Conservation (phyloP, 108 stramenopile species). For the Nannochloropsis granulata region DNA sequence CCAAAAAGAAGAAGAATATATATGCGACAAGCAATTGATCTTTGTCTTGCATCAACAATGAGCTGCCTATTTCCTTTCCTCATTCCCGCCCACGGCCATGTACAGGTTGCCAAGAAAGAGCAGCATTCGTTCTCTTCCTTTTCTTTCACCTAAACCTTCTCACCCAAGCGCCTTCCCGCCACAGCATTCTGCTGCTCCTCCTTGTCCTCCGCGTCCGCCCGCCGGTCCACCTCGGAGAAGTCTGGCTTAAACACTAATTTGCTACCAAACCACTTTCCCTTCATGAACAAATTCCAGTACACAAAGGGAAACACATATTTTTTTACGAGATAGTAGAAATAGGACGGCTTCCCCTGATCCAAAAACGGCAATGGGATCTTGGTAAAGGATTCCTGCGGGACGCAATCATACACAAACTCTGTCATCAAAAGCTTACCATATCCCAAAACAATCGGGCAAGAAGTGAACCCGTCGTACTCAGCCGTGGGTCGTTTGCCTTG, state of each 20-base stretch:
- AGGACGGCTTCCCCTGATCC: neutral
- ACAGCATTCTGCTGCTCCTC: neutral
- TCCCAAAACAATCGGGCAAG: slow-evolving; percentile 30
- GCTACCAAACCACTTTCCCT: neutral
- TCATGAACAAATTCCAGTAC: neutral
- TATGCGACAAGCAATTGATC: neutral
- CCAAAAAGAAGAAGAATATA: neutral
- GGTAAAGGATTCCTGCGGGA: slow-evolving; percentile 32
- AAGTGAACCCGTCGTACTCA: slow-evolving; percentile 31
- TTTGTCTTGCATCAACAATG: neutral
- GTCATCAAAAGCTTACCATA: slow-evolving; percentile 23
- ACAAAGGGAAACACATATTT: neutral
- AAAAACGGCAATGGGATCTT: slow-evolving; percentile 20
- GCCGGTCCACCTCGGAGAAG: neutral
- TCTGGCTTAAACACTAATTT: neutral
- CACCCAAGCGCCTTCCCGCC: neutral
- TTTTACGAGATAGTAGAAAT: neutral
- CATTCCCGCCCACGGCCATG: neutral
- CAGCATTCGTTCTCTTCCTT: neutral
- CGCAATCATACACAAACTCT: slow-evolving; percentile 34
- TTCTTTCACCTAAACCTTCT: neutral
- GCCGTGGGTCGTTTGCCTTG: slow-evolving; percentile 12
- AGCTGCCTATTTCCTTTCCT: neutral
- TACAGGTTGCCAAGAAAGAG: neutral
- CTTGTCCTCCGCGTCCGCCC: neutral